Evolutionary conservation across 106 monocot species (phyloP), one percentile per base, ranked within the genome.

Genomic region (Platanthera zijinensis): DNA sequence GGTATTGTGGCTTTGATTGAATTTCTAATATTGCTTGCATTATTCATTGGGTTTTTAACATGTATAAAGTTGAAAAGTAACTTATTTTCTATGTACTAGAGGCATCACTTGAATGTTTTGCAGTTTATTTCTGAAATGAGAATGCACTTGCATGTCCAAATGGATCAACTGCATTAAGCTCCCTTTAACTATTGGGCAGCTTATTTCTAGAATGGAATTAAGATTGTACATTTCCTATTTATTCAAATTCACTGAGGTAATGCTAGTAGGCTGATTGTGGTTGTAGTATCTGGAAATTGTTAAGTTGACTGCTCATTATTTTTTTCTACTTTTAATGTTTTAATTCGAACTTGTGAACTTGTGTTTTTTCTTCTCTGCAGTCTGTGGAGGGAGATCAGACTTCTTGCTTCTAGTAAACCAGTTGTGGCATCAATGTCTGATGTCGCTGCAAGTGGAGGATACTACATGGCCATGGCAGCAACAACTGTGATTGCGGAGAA

Each of bases 401-500:
- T 92, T 85, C 90, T 99, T 81, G 84, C 99, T 75, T 86, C 88
- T 18, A 79, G 86, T 48, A 99, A 94, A 79, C 99, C 99, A 72
- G 94, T 99, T 12, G 82, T 99, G 74, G 99, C 94, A 75, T 99
- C 99, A 9, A 92, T 99, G 99, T 84, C 94, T 73, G 99, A 99
- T 85, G 84, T 94, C 84, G 99, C 99, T 71, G 99, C 99, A 81
- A 99, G 99, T 84, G 99, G 99, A 62, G 99, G 99, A 66, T 99
- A 99, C 64, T 99, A 99, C 82, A 92, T 99, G 89, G 94, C 94
- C 50, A 99, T 99, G 99, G 99, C 89, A 80, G 94, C 94, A 72
- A 82, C 74, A 56, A 76, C 80, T 64, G 88, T 94, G 78, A 83
- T 99, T 71, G 91, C 99, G 62, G 99, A 99, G 83, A 94, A 88